Evolutionary conservation across 805 yeast species (phyloP).

Genomic region (Jamesozyma piceae): DNA sequence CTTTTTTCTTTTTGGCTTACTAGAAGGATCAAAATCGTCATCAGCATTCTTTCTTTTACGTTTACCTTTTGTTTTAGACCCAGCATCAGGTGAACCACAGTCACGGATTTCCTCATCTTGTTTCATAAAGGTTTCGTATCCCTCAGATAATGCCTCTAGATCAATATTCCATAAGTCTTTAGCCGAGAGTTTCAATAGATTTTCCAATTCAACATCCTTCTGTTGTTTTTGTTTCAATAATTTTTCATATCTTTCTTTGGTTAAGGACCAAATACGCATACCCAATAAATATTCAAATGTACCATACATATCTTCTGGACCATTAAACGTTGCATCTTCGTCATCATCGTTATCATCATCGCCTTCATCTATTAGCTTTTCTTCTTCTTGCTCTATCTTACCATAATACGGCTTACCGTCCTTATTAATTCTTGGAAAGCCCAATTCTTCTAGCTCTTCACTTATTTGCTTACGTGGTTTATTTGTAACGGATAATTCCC

Average conservation of each 20-base stretch:
- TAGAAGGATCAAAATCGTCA: conserved; percentile 26
- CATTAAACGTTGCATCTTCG: conserved; percentile 31
- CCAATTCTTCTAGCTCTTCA: conserved; percentile 48
- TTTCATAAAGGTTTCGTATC: conserved; percentile 59
- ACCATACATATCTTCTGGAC: conserved; percentile 44
- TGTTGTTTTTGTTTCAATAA: conserved; percentile 63
- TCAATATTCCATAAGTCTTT: conserved; percentile 86
- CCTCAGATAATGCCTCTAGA: conserved; percentile 58
- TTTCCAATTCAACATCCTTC: conserved; percentile 61
- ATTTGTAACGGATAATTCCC: conserved; percentile 60
- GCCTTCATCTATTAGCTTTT: conserved; percentile 30
- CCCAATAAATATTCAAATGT: conserved; percentile 81
- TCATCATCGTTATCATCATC: conserved; percentile 33
- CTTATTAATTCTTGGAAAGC: conserved; percentile 71
- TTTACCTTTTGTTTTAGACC: conserved; percentile 34
- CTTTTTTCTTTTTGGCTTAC: conserved; percentile 17
- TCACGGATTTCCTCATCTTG: conserved; percentile 55
- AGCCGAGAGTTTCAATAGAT: conserved; percentile 57
- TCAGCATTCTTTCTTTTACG: conserved; percentile 23
- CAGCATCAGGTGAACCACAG: conserved; percentile 38
- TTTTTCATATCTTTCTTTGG: conserved; percentile 78
- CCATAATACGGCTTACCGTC: conserved; percentile 54
- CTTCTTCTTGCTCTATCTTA: conserved; percentile 24
- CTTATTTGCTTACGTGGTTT: conserved; percentile 59
- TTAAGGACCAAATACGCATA: conserved; percentile 89